Evolutionary conservation across 1,284 basidiomycete genomes (phyloP), one percentile per base, ranked within the genome.

Genomic region (Ganoderma sp.): DNA sequence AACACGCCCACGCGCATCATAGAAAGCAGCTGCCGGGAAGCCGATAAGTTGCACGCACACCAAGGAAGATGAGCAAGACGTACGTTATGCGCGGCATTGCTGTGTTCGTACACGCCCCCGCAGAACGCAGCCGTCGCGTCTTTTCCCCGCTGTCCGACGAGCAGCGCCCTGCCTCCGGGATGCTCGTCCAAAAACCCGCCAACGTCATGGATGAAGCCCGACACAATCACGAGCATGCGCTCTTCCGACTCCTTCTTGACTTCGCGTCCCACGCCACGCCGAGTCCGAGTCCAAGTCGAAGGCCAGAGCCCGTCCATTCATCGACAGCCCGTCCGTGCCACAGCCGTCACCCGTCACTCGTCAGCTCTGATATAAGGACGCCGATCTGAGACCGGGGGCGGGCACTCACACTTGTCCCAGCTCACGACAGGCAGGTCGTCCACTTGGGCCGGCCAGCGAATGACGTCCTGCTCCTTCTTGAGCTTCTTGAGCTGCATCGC

Each of bases 161-260:
- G 81, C 63, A 94, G 77, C 64, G 83, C 79, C 52, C 83, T 83
- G 22, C 95, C 95, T 43, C 95, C 95, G 3, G 95, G 95, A 80
- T 97, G 95, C 71, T 90, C 85, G 68, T 92, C 89, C 61, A 89
- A 75, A 77, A 96, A 96, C 10, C 85, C 80, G 7, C 92, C 87
- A 34, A 90, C 87, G 75, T 97, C 95, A 80, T 96, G 94, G 71
- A 97, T 92, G 81, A 94, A 96, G 19, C 95, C 95, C 60, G 91
- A 88, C 61, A 97, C 83, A 63, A 95, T 85, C 54, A 96, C 81
- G 69, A 96, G 80, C 6, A 87, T 83, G 32, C 89, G 85, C 43
- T 83, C 83, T 79, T 87, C 84, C 25, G 93, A 85, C 75, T 92
- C 90, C 71, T 87, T 82, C 79, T 90, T 87, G 82, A 91, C 90